Evolutionary conservation across 306 rosid genomes (phyloP), one percentile per base, ranked within the genome.

Genomic region (Corylus avellana): DNA sequence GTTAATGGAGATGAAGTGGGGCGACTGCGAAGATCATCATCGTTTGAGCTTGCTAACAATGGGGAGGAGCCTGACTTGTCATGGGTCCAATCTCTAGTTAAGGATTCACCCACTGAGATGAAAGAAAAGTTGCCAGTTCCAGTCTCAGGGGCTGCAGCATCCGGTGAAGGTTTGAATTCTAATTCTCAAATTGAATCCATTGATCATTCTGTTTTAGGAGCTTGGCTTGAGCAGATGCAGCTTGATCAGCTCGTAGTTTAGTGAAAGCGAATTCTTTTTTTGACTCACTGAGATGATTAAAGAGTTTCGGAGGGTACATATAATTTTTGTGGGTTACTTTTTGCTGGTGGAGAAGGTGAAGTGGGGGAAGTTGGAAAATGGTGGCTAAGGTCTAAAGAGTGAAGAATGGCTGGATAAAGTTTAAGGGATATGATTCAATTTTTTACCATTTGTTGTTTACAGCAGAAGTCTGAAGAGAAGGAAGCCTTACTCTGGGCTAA

Each of bases 161-260:
- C 96, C 73, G 84, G 88, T 69, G 92, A 86, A 83, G 90, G 77
- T 70, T 75, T 57, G 44, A 94, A 81, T 81, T 73, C 97, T 70
- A 89, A 83, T 63, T 75, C 93, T 75, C 93, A 88, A 80, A 53
- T 51, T 48, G 97, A 94, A 22, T 82, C 92, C 16, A 32, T 78
- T 73, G 98, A 94, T 88, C 92, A 90, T 79, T 86, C 97, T 25
- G 97, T 90, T 70, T 61, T 94, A 61, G 98, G 92, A 81, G 93
- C 97, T 51, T 92, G 97, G 98, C 90, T 94, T 42, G 98, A 93
- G 88, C 93, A 93, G 86, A 89, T 93, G 98, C 98, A 91, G 86
- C 91, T 91, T 82, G 97, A 88, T 86, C 92, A 87, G 84, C 89
- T 90, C 68, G 85, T 88, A 79, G 97, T 89, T 83, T 89, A 91